Evolutionary conservation across 805 yeast species (phyloP).

Genomic region (Ogataea zsoltii): DNA sequence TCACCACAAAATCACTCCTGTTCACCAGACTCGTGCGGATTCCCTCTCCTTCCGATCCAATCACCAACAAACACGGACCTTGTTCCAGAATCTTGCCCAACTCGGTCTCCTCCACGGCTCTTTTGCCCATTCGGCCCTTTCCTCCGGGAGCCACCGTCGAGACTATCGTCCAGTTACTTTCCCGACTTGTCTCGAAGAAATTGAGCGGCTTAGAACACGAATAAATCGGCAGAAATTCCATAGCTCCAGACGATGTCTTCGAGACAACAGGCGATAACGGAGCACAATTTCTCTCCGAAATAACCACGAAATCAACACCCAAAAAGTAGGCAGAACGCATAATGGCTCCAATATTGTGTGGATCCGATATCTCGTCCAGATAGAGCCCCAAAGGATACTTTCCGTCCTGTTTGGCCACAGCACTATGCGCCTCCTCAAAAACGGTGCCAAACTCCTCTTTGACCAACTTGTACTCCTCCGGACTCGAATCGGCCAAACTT

Average conservation of each 20-base stretch:
- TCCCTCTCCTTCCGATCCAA: conserved; percentile 88
- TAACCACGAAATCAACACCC: conserved; percentile 77
- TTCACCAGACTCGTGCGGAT: conserved; percentile 65
- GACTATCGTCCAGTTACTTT: conserved; percentile 70
- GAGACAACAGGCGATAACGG: conserved; percentile 74
- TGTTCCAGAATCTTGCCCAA: conserved; percentile 44
- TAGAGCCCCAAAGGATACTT: conserved; percentile 67
- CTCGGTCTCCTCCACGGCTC: conserved; percentile 41
- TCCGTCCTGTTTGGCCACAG: conserved; percentile 14
- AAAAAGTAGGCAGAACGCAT: conserved; percentile 76
- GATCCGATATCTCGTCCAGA: conserved; percentile 80
- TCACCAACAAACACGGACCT: conserved; percentile 66
- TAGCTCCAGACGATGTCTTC: conserved; percentile 83
- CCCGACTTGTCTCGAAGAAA: conserved; percentile 57
- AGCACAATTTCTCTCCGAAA: conserved; percentile 72
- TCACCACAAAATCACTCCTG: conserved; percentile 54
- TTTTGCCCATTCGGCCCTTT: conserved; percentile 19
- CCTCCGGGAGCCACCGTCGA: conserved; percentile 52
- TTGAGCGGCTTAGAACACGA: conserved; percentile 56
- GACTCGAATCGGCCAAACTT: conserved; percentile 20
- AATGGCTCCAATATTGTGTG: conserved; percentile 86
- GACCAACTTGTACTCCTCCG: conserved; percentile 20
- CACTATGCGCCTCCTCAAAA: conserved; percentile 7
- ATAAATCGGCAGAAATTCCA: conserved; percentile 69
- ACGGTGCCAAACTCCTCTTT: conserved; percentile 29